Evolutionary conservation across 345 rosid species (phyloP), one percentile per base, ranked within the genome.

Genomic region (Triadica sebifera): DNA sequence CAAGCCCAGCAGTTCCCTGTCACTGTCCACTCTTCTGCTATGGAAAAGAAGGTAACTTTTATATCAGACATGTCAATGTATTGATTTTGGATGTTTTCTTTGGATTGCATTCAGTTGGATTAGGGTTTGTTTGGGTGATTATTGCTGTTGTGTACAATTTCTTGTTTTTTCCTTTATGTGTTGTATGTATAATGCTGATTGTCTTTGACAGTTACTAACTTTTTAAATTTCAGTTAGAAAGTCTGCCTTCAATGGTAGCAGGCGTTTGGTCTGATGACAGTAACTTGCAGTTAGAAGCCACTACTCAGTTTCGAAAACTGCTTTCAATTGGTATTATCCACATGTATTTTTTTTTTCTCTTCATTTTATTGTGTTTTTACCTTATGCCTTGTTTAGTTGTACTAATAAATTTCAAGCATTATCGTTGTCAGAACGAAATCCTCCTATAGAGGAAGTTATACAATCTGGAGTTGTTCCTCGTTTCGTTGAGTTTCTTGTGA

Each of bases 381-480:
- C 17, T 16, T 56, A 10, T 41, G 19, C 10, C 17, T 6, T 57
- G 25, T 13, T 7, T 46, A n/a, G n/a, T n/a, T n/a, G n/a, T n/a
- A n/a, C 2, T 25, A 29, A 5, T 12, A 19, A 45, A 65, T 22
- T 41, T 20, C 8, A 12, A 55, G 37, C 20, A 24, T 41, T 52
- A 6, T 25, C 38, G 34, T 17, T 56, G 22, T 20, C 63, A 79
- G 82, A 74, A 38, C 53, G 75, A 15, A 52, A 67, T 19, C 82
- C 78, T 47, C 82, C 82, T 1, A 79, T 79, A 15, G 78, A 79
- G 58, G 82, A 74, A 65, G 82, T 79, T 29, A 74, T 79, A 53
- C 70, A 79, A 66, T 65, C 82, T 45, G 82, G 82, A 37, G 82
- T 79, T 47, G 78, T 79, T 64, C 78, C 82, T 70, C 65, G 82